phyloP scores from a whole-genome alignment of 495 filamentous ascomycete genomes.

The Aspergillus carlsbadensis region DNA sequence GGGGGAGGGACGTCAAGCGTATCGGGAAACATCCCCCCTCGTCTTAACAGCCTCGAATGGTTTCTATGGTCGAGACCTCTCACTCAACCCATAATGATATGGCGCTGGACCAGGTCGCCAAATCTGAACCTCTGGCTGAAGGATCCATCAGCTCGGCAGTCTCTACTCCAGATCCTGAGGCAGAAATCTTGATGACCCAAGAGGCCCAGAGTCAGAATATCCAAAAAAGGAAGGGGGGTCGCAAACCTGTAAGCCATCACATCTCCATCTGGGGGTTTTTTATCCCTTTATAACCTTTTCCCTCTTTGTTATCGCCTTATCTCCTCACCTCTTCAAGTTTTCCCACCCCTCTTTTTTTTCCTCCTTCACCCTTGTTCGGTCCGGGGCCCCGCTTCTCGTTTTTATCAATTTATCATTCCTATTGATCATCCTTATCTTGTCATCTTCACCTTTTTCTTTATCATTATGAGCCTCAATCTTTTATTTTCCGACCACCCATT shows the following conservation, averaged over 20 bases:
- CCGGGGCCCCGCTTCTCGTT: constrained; percentile 29
- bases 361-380: constrained; percentile 19
- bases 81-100: constrained; percentile 39
- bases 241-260: constrained; percentile 72
- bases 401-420: constrained; percentile 25
- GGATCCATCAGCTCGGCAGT: constrained; percentile 49
- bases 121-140: constrained; percentile 46
- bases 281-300: constrained; percentile 9
- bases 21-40: constrained; percentile 16
- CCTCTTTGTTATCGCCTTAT: constrained; percentile 14
- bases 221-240: constrained; percentile 93
- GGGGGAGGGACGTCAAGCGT: constrained; percentile 15
- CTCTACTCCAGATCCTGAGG: constrained; percentile 58
- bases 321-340: constrained; percentile 5
- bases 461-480: constrained; percentile 13
- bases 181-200: constrained; percentile 50
- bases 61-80: constrained; percentile 49
- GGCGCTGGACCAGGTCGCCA: constrained; percentile 43
- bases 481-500: constrained; percentile 31
- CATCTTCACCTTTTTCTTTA: constrained; percentile 8
- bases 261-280: neutral
- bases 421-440: constrained; percentile 22
- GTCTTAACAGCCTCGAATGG: constrained; percentile 37
- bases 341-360: constrained; percentile 15
- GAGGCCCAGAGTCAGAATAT: constrained; percentile 58